Evolutionary conservation across 2,329 filamentous ascomycete genomes (phyloP).

Genomic region (Lecanicillium sp.): DNA sequence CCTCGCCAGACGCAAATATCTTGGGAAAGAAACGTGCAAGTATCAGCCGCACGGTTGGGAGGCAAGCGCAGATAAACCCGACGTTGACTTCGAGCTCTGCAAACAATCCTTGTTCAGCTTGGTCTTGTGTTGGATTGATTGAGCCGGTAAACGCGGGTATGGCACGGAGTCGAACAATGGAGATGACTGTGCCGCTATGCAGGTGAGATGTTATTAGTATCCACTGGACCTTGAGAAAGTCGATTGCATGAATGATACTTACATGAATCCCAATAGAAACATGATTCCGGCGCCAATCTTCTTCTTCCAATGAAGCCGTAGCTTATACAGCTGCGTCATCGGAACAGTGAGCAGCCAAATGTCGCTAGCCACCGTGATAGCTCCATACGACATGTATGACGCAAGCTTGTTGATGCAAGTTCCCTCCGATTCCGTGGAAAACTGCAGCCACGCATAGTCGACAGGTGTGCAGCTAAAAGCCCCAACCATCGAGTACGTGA

Average conservation of each 20-base stretch:
- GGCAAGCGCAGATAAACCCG: constrained; percentile 24
- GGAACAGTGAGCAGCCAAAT: constrained; percentile 38
- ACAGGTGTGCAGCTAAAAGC: constrained; percentile 40
- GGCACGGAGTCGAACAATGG: constrained; percentile 20
- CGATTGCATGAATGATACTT: constrained; percentile 4
- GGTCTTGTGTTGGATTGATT: constrained; percentile 20
- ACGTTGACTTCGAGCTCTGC: constrained; percentile 23
- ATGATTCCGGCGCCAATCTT: constrained; percentile 33
- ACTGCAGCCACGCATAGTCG: constrained; percentile 37
- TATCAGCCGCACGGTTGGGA: constrained; percentile 21
- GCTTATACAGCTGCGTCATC: constrained; percentile 26
- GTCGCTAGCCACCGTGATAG: constrained; percentile 37
- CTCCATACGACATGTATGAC: constrained; percentile 37
- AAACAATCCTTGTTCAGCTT: constrained; percentile 19
- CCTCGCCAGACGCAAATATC: constrained; percentile 4
- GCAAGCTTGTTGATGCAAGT: constrained; percentile 36
- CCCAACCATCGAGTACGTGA: constrained; percentile 27
- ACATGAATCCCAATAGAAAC: constrained; percentile 33
- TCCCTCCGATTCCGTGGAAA: constrained; percentile 30
- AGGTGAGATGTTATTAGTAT: background rate
- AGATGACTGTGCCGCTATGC: constrained; percentile 20
- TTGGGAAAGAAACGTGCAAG: constrained; percentile 9
- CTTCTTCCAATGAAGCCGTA: constrained; percentile 32
- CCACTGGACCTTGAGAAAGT: constrained; percentile 2
- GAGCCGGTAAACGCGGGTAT: constrained; percentile 18